phyloP scores from a whole-genome alignment of 192 early-diverging fungal species.

The Geranomyces variabilis region DNA sequence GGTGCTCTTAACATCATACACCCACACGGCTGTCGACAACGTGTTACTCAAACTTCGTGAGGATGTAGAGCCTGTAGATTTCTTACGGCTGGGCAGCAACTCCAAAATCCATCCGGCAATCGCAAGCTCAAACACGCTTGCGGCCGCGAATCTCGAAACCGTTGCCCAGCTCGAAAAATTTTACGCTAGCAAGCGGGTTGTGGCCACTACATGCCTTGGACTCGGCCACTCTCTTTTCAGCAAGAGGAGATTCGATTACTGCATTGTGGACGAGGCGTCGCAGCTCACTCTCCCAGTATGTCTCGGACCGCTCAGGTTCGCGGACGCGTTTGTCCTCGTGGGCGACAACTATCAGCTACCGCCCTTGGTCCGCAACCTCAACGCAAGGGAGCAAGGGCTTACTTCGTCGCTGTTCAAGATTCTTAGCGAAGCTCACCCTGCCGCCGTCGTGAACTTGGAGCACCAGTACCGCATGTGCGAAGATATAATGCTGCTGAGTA shows the following conservation, averaged over 20 bases:
- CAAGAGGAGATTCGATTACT: conserved; percentile 85
- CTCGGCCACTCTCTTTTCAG: conserved; percentile 74
- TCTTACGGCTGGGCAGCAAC: conserved; percentile 75
- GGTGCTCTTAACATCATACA: conserved; percentile 87
- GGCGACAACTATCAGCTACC: conserved; percentile 96
- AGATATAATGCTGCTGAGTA: conserved; percentile 86
- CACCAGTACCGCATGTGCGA: conserved; percentile 94
- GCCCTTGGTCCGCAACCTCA: conserved; percentile 74
- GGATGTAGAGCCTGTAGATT: conserved; percentile 51
- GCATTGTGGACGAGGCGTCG: conserved; percentile 95
- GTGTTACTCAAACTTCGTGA: conserved; percentile 83
- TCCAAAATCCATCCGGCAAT: conserved; percentile 53
- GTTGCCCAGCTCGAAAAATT: conserved; percentile 65
- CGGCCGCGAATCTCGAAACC: conserved; percentile 47
- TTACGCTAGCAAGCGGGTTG: conserved; percentile 65
- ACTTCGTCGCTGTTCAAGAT: conserved; percentile 77
- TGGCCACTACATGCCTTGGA: conserved; percentile 89
- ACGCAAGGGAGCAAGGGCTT: conserved; percentile 58
- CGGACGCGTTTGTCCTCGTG: conserved; percentile 85
- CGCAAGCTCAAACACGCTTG: conserved; percentile 32
- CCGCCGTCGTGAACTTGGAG: conserved; percentile 71
- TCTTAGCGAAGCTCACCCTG: conserved; percentile 80
- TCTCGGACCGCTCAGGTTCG: conserved; percentile 82
- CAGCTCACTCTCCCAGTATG: conserved; percentile 91
- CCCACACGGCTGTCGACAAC: conserved; percentile 92